A percentile compares a stretch with the other conserved stretches of the same genome.
Evolutionary conservation across 2,329 filamentous ascomycete species (phyloP).

Genomic region (Beauveria australis): DNA sequence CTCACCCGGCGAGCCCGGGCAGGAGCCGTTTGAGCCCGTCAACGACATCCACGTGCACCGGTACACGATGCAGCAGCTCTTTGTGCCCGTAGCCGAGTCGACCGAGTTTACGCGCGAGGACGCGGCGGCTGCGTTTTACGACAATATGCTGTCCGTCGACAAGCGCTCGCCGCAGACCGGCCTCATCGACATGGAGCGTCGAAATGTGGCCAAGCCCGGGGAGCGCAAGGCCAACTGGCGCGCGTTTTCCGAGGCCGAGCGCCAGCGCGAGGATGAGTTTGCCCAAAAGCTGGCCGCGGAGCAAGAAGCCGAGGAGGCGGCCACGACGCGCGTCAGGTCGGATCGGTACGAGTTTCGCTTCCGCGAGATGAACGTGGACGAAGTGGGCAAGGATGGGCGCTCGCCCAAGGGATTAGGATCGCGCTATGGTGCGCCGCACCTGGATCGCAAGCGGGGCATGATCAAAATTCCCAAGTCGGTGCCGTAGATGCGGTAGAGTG

Average conservation of each 20-base stretch:
- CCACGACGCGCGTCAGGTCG: conserved; percentile 37
- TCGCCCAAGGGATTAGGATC: conserved; percentile 46
- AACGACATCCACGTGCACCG: conserved; percentile 58
- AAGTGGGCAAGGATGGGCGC: conserved; percentile 46
- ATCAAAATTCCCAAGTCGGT: conserved; percentile 61
- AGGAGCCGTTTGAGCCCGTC: conserved; percentile 47
- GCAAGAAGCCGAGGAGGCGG: conserved; percentile 29
- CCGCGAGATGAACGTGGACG: conserved; percentile 48
- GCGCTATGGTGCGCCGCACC: conserved; percentile 55
- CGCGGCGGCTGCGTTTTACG: conserved; percentile 56
- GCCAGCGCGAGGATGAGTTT: conserved; percentile 33
- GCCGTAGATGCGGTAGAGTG: conserved; percentile 27
- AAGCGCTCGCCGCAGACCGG: conserved; percentile 54
- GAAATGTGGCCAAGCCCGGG: conserved; percentile 24
- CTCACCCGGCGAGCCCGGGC: conserved; percentile 37
- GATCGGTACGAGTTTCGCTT: conserved; percentile 57
- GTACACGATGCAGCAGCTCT: conserved; percentile 55
- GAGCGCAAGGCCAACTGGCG: conserved; percentile 32
- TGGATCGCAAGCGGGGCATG: conserved; percentile 55
- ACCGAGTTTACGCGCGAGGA: conserved; percentile 56
- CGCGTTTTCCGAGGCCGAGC: conserved; percentile 34
- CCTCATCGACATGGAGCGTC: conserved; percentile 46
- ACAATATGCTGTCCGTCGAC: conserved; percentile 52
- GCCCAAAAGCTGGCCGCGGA: conserved; percentile 25
- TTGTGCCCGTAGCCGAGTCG: conserved; percentile 55